Base-by-base conservation (phyloP, 805 yeast genomes). In the Kazachstania taianensis region DNA sequence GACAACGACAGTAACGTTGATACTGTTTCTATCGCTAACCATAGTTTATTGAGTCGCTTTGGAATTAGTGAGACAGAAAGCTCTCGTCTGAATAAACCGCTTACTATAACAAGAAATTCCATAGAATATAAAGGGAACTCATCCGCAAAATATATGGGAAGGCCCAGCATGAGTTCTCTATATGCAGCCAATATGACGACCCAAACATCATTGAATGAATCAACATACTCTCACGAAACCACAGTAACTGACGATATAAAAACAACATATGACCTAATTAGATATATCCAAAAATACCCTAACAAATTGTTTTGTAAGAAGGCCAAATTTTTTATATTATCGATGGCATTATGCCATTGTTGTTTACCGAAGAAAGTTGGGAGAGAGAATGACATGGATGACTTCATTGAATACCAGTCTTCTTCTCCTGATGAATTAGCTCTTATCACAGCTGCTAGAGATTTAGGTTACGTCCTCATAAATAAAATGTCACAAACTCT, bases 351-450 rank as follows among this genome's bases (percentile, higher is more conserved):
- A 31, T 92, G 98, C 49, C 95, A 87, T 53, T 72, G 92, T 0
- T 89, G 97, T 54, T 62, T 84, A 32, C 97, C 97, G 2, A 78
- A 79, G 43, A 39, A 29, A 15, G 27, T 40, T 17, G 35, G 33
- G 7, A 49, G 49, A 15, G 13, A 17, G 28, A 37, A 36, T 5
- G 40, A 30, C 18, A 57, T 49, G 3, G 71, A 64, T 29, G 75
- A 67, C 16, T 63, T 67, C 16, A 72, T 86, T 17, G 78, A 75
- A 38, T 92, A 92, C 49, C 96, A 89, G 53, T 84, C 97, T 0
- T 77, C 97, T 0, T 87, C 96, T 0, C 99, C 98, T 0, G 99
- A 92, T 60, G 99, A 92, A 55, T 61, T 87, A 33, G 98, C 99
- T 0, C 63, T 92, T 20, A 89, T 92, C 3, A 75, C 80, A 31